phyloP scores from a whole-genome alignment of 441 rosid genomes.

The Gossypium gossypioides region DNA sequence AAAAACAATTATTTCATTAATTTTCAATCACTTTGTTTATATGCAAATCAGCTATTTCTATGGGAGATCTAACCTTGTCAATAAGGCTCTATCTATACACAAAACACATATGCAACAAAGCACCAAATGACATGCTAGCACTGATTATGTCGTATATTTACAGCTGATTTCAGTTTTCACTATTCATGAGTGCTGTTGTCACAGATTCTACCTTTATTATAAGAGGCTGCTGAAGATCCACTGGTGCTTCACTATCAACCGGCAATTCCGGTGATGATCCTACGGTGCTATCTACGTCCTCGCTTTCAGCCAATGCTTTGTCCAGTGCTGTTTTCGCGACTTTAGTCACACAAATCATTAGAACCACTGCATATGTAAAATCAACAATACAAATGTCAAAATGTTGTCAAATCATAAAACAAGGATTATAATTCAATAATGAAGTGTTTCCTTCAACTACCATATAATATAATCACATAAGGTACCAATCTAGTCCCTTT shows the following conservation, averaged over 20 bases:
- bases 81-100: slow-evolving; percentile 25
- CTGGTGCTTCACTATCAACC: slow-evolving; percentile 24
- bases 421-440: neutral
- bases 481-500: too few relatives aligned
- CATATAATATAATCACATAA: neutral
- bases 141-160: slow-evolving; percentile 25
- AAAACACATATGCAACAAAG: slow-evolving; percentile 13
- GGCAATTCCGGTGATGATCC: slow-evolving; percentile 39
- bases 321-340: slow-evolving; percentile 78
- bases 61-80: slow-evolving; percentile 7
- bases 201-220: slow-evolving; percentile 56
- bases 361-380: slow-evolving; percentile 41
- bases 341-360: slow-evolving; percentile 65
- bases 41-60: slow-evolving; percentile 2
- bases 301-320: slow-evolving; percentile 84
- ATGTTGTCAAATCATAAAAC: neutral
- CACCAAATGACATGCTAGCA: slow-evolving; percentile 18
- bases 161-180: slow-evolving; percentile 18
- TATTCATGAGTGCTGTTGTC: slow-evolving; percentile 37
- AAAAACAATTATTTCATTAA: slow-evolving; percentile 9
- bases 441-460: neutral
- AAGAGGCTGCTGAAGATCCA: slow-evolving; percentile 59
- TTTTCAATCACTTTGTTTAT: slow-evolving; percentile 4
- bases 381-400: neutral
- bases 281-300: slow-evolving; percentile 35